A percentile compares a stretch with the other conserved stretches of the same genome.
Evolutionary conservation across 2,329 filamentous ascomycete species (phyloP).

Genomic region (Capronia americana): DNA sequence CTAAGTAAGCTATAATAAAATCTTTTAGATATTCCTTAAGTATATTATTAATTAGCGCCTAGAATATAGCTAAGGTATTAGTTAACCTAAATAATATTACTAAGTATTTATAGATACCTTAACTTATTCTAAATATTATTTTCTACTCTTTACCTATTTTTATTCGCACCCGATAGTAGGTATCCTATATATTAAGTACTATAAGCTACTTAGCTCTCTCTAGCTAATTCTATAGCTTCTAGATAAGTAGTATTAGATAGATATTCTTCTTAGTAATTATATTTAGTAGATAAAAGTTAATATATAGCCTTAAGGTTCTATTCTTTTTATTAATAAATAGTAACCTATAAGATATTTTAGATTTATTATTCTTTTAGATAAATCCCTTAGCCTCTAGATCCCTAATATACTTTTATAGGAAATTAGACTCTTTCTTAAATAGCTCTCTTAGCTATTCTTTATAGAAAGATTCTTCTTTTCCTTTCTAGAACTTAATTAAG

Average conservation of each 20-base stretch:
- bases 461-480: background rate
- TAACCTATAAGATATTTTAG: background rate
- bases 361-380: background rate
- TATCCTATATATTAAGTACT: background rate
- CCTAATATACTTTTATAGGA: background rate
- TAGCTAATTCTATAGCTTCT: background rate
- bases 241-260: background rate
- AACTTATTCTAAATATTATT: slow-evolving; percentile 31
- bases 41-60: background rate
- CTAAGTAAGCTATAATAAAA: background rate
- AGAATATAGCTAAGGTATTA: background rate
- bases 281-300: background rate
- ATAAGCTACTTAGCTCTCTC: background rate
- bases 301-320: background rate
- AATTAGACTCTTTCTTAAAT: background rate
- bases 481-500: background rate
- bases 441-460: background rate
- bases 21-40: background rate
- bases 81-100: slow-evolving; percentile 4
- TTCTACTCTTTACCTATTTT: slow-evolving; percentile 37
- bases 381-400: background rate
- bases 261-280: slow-evolving; percentile 1
- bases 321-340: background rate
- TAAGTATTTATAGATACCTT: slow-evolving; percentile 20
- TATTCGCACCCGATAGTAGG: slow-evolving; percentile 30